Evolutionary conservation across 2,329 filamentous ascomycete genomes (phyloP).

Genomic region (Thelonectria rubi): DNA sequence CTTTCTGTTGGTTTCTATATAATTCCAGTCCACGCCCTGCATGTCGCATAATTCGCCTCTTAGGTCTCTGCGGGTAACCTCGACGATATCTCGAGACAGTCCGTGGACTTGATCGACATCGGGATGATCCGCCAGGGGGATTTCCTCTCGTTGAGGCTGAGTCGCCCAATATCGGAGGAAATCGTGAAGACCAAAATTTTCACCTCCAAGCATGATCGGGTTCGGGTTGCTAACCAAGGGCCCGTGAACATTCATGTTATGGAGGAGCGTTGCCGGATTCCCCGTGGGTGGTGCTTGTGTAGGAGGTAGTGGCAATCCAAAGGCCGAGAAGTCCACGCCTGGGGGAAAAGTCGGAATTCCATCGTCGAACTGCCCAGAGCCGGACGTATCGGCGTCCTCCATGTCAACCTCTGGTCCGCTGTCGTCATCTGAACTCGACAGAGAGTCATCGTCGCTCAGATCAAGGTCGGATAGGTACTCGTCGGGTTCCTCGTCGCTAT

Average conservation of each 20-base stretch:
- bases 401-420: constrained; percentile 17
- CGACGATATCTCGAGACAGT: constrained; percentile 29
- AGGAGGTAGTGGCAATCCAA: constrained; percentile 1
- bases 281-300: not conserved
- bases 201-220: constrained; percentile 54
- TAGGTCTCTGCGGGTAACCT: constrained; percentile 56
- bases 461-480: constrained; percentile 40
- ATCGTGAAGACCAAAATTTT: constrained; percentile 59
- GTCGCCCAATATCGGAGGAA: constrained; percentile 62
- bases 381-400: constrained; percentile 19
- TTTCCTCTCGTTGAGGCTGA: constrained; percentile 32
- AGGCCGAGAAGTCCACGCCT: not conserved
- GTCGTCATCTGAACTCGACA: not conserved
- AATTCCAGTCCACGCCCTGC: constrained; percentile 67
- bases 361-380: not conserved
- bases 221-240: constrained; percentile 47
- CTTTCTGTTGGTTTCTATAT: constrained; percentile 59
- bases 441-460: constrained; percentile 47
- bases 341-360: constrained; percentile 3
- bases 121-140: not conserved
- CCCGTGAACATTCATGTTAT: constrained; percentile 22
- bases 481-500: constrained; percentile 19
- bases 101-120: constrained; percentile 24
- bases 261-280: not conserved
- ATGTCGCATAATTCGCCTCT: constrained; percentile 65